phyloP scores from a whole-genome alignment of 2,329 filamentous ascomycete genomes.

The Talaromyces sp. region DNA sequence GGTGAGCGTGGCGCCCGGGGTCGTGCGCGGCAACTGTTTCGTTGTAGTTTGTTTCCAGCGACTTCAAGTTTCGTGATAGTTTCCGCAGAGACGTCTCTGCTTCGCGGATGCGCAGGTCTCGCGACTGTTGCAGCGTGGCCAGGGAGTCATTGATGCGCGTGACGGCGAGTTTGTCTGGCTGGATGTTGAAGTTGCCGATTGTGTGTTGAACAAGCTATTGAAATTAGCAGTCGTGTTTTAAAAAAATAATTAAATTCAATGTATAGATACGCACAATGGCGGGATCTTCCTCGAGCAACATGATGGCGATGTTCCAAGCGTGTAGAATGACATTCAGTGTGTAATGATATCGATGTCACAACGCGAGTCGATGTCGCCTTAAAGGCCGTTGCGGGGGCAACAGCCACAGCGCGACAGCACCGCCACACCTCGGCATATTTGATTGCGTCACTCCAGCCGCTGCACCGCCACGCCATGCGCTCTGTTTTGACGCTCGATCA shows the following conservation, averaged over 20 bases:
- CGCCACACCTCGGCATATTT: constrained; percentile 27
- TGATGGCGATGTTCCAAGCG: constrained; percentile 47
- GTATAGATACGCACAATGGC: constrained; percentile 57
- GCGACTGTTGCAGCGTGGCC: constrained; percentile 74
- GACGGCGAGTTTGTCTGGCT: constrained; percentile 77
- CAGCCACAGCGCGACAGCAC: constrained; percentile 29
- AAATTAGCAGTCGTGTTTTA: neutral
- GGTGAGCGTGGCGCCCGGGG: constrained; percentile 69
- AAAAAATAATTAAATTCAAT: neutral
- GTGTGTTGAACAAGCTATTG: constrained; percentile 81
- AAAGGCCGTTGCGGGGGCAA: constrained; percentile 34
- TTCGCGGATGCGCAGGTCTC: constrained; percentile 68
- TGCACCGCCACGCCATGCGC: neutral
- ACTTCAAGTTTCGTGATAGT: constrained; percentile 69
- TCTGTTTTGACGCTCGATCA: neutral
- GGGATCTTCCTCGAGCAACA: constrained; percentile 93
- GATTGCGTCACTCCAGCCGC: neutral
- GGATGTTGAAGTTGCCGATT: constrained; percentile 90
- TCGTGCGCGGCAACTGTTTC: constrained; percentile 72
- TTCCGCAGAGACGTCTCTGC: constrained; percentile 63
- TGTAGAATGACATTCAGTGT: neutral
- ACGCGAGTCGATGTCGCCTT: neutral
- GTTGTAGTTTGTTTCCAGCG: constrained; percentile 67
- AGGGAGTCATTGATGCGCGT: constrained; percentile 79
- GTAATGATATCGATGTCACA: neutral